Evolutionary conservation across 2,329 filamentous ascomycete species (phyloP).

Genomic region (Exophiala dermatitidis): DNA sequence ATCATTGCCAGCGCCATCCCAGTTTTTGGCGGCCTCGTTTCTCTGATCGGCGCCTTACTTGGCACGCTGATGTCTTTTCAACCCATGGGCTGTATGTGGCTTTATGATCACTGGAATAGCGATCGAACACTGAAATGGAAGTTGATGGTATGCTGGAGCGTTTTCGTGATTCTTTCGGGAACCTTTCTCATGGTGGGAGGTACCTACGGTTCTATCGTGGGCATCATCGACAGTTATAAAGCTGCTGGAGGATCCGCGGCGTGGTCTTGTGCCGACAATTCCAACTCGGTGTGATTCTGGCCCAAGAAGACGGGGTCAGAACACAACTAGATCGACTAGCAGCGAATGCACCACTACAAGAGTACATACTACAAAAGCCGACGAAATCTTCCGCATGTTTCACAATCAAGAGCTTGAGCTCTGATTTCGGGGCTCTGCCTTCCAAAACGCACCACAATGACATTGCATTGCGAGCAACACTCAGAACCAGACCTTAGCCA

Average conservation of each 20-base stretch:
- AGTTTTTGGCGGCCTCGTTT: slow-evolving; percentile 49
- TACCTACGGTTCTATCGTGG: slow-evolving; percentile 27
- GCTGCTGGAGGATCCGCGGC: slow-evolving; percentile 1
- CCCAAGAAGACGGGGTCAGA: too few relatives aligned
- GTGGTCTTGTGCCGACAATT: slow-evolving; percentile 7
- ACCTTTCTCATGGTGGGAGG: slow-evolving; percentile 44
- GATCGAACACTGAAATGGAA: slow-evolving; percentile 35
- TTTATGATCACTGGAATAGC: slow-evolving; percentile 39
- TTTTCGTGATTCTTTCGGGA: slow-evolving; percentile 39
- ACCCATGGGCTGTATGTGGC: slow-evolving; percentile 46
- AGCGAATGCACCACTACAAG: too few relatives aligned
- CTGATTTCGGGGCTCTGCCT: too few relatives aligned
- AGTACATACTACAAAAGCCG: too few relatives aligned
- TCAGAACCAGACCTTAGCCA: too few relatives aligned
- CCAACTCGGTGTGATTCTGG: too few relatives aligned
- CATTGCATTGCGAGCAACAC: too few relatives aligned
- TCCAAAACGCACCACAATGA: too few relatives aligned
- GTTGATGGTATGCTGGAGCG: slow-evolving; percentile 28
- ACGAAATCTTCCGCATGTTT: too few relatives aligned
- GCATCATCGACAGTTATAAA: slow-evolving; percentile 2
- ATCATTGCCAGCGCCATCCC: slow-evolving; percentile 47
- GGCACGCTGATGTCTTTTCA: slow-evolving; percentile 47
- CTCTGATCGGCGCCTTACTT: slow-evolving; percentile 44
- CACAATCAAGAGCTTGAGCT: too few relatives aligned
- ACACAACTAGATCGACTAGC: too few relatives aligned